Evolutionary conservation across 306 rosid genomes (phyloP), one percentile per base, ranked within the genome.

Genomic region (Medicago arabica): DNA sequence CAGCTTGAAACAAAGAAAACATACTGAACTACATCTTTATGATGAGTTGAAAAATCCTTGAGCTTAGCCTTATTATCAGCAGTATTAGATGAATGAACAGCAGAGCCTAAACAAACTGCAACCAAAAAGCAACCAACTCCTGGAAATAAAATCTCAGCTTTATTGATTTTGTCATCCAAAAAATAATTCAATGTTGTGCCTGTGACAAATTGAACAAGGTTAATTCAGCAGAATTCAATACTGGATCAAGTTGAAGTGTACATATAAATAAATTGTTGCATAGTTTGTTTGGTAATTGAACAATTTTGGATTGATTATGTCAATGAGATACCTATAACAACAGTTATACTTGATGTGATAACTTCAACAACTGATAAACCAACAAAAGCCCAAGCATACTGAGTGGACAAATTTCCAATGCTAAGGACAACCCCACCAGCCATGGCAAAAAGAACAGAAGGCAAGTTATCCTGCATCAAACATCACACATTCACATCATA

Each of bases 51-150:
- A 63, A 83, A 75, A 31, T 54, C 36, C 0, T 81, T 54, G 61
- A 93, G 97, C 85, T 93, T 93, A 74, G 72, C 89, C 67, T 86
- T 81, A 66, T 91, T 88, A 82, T 93, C 98, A 73, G 93, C 83
- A 44, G 93, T 84, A 79, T 93, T 93, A 75, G 98, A 93, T 65
- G 97, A 81, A 87, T 93, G 96, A 76, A 93, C 96, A 72, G 89
- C 88, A 70, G 97, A 87, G 34, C 96, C 98, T 58, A 91, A 86
- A 83, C 92, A 93, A 68, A 91, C 98, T 2, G 97, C 98, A 25
- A 91, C 66, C 83, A 93, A 82, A 85, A 93, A 93, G 88, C 97
- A 91, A 69, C 79, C 98, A 77, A 93, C 98, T 25, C 98, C 98
- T 2, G 96, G 89, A 80, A 93, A 93, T 83, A 91, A 91, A 77